phyloP scores from a whole-genome alignment of 495 filamentous ascomycete species.

The Penicillium atrosanguineum region DNA sequence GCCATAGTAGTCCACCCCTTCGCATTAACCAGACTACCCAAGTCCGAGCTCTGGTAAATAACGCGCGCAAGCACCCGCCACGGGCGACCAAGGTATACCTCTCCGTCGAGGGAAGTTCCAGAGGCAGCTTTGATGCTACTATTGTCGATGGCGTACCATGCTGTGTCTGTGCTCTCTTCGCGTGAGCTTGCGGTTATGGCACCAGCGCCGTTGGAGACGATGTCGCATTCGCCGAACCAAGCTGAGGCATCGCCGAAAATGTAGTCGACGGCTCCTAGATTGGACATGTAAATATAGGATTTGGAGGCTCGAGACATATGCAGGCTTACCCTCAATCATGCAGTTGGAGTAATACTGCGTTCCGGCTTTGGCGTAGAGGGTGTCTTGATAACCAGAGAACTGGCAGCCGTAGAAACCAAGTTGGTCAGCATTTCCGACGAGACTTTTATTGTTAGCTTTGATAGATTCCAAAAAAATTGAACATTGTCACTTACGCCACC shows the following conservation, averaged over 20 bases:
- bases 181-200: conserved; percentile 61
- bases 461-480: background rate
- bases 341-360: conserved; percentile 56
- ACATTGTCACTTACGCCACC: conserved; percentile 27
- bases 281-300: too few species aligned
- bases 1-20: conserved; percentile 56
- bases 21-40: conserved; percentile 56
- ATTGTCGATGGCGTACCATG: conserved; percentile 65
- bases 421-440: conserved; percentile 48
- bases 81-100: conserved; percentile 64
- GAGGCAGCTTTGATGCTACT: conserved; percentile 47
- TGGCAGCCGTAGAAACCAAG: conserved; percentile 60
- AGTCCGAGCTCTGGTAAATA: conserved; percentile 58
- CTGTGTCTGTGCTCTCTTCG: conserved; percentile 44
- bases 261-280: conserved; percentile 50
- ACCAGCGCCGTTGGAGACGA: conserved; percentile 50
- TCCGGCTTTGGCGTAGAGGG: conserved; percentile 56
- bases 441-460: conserved; percentile 9
- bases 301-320: background rate
- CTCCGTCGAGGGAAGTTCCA: conserved; percentile 47
- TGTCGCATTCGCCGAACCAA: conserved; percentile 63
- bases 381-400: conserved; percentile 64
- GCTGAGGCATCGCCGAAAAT: conserved; percentile 65
- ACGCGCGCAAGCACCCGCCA: conserved; percentile 64
- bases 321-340: conserved; percentile 51